phyloP scores from a whole-genome alignment of 2,329 filamentous ascomycete genomes.

The Thielaviopsis euricoi region DNA sequence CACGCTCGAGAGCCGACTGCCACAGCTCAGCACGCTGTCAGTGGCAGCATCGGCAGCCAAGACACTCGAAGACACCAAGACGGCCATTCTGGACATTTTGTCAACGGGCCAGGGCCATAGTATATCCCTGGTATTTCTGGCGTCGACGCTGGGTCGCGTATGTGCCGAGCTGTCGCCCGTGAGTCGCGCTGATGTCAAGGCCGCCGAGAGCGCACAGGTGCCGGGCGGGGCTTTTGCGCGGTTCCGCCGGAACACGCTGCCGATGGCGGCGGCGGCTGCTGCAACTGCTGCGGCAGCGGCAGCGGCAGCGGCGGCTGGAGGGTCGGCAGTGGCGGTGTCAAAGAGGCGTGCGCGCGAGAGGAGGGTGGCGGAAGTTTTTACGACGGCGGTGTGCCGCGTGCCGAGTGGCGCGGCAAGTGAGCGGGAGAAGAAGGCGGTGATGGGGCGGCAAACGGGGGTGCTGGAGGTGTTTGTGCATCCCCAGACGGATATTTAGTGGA shows the following conservation, averaged over 20 bases:
- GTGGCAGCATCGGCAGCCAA: constrained; percentile 11
- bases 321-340: constrained; percentile 18
- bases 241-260: constrained; percentile 22
- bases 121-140: constrained; percentile 78
- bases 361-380: constrained; percentile 49
- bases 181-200: constrained; percentile 6
- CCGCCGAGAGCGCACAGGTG: constrained; percentile 12
- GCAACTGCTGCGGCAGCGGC: too few species aligned
- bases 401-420: constrained; percentile 31
- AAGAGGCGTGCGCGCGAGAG: constrained; percentile 42
- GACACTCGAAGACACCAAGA: constrained; percentile 28
- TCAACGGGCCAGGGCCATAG: constrained; percentile 60
- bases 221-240: constrained; percentile 24
- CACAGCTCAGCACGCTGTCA: constrained; percentile 22
- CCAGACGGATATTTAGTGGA: constrained; percentile 13
- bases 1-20: constrained; percentile 37
- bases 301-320: constrained; percentile 11
- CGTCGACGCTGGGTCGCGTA: constrained; percentile 50
- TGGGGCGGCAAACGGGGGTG: constrained; percentile 48
- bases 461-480: constrained; percentile 48
- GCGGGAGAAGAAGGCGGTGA: constrained; percentile 30
- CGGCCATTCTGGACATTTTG: constrained; percentile 53
- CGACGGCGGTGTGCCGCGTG: constrained; percentile 42
- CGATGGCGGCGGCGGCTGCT: constrained; percentile 17
- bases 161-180: constrained; percentile 29